phyloP scores from a whole-genome alignment of 768 basidiomycete species.

The Mycena sanguinolenta region DNA sequence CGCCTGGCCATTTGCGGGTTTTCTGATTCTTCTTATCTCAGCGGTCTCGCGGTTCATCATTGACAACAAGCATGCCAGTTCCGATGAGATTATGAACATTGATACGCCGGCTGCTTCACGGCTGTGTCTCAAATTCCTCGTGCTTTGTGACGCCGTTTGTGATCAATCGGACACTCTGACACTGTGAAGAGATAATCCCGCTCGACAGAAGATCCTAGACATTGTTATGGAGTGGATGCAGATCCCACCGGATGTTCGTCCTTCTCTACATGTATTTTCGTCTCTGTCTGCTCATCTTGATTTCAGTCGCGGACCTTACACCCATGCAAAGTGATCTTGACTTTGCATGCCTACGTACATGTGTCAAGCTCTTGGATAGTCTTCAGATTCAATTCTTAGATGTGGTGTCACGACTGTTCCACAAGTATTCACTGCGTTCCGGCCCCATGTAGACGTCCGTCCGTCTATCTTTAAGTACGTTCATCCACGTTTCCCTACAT shows the following conservation, averaged over 20 bases:
- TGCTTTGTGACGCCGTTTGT: slow-evolving; percentile 77
- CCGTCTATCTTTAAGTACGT: too few relatives aligned
- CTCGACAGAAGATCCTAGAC: slow-evolving; percentile 81
- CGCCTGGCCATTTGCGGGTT: too few relatives aligned
- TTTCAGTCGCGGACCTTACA: slow-evolving; percentile 50
- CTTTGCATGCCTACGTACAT: slow-evolving; percentile 77
- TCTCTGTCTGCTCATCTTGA: slow-evolving; percentile 7
- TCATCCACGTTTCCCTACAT: too few relatives aligned
- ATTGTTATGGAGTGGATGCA: slow-evolving; percentile 86
- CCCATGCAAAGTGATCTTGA: slow-evolving; percentile 79
- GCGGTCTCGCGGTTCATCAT: slow-evolving; percentile 81
- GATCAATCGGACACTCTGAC: slow-evolving; percentile 71
- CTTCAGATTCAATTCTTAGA: slow-evolving; percentile 75
- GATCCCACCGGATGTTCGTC: slow-evolving; percentile 63
- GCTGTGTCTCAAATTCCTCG: slow-evolving; percentile 82
- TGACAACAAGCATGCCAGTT: slow-evolving; percentile 73
- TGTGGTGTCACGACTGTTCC: slow-evolving; percentile 83
- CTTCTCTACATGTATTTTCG: background rate
- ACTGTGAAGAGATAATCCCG: slow-evolving; percentile 74
- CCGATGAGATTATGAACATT: slow-evolving; percentile 72
- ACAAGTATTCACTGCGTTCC: slow-evolving; percentile 86
- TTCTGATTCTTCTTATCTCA: slow-evolving; percentile 44
- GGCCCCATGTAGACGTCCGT: too few relatives aligned
- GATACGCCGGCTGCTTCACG: slow-evolving; percentile 71
- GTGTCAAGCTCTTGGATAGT: slow-evolving; percentile 81